Base-by-base conservation (phyloP, 345 rosid genomes). In the Arabidopsis suecica region DNA sequence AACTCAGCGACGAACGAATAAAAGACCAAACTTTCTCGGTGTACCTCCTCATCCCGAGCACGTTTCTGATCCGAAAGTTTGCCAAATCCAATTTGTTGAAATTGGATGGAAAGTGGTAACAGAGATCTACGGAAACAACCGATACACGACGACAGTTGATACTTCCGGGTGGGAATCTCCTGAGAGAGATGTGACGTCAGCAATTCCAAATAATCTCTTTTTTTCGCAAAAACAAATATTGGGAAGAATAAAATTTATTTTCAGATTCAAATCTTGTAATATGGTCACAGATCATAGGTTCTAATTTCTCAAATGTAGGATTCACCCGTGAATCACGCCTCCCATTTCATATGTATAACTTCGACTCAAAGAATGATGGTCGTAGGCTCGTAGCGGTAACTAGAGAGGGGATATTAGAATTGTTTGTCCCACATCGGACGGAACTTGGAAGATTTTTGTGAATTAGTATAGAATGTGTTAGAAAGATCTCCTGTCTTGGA, bases 31-130 rank as follows among this genome's bases (percentile, higher is more conserved):
- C 59, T 59, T 44, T 40, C 62, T 23, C 20, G 37, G 44, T 42
- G 62, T 63, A 36, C 54, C 64, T 42, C n/a, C 64, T 57, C 55
- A 20, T 33, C 48, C 34, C 32, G 62, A 41, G 16, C 61, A 51
- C 30, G 7, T 3, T 7, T 16, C 32, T 63, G 63, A 72, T 72
- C 55, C 61, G 69, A 53, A 72, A 51, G 20, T 61, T 30, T 3
- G 3, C 14, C 49, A n/a, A 36, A 36, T 18, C 64, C 64, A 56
- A 34, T 34, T 59, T 23, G 47, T 30, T 50, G 14, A 40, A 68
- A 54, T 38, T 38, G 53, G 38, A 37, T 9, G 18, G 48, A 34
- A 23, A 13, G 0, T 22, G 20, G 36, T 22, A 11, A 61, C 20
- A 20, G 18, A 41, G 48, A 70, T 44, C 6, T 7, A 57, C 45